phyloP scores from a whole-genome alignment of 495 filamentous ascomycete species.

The Aspergillus funiculosus region DNA sequence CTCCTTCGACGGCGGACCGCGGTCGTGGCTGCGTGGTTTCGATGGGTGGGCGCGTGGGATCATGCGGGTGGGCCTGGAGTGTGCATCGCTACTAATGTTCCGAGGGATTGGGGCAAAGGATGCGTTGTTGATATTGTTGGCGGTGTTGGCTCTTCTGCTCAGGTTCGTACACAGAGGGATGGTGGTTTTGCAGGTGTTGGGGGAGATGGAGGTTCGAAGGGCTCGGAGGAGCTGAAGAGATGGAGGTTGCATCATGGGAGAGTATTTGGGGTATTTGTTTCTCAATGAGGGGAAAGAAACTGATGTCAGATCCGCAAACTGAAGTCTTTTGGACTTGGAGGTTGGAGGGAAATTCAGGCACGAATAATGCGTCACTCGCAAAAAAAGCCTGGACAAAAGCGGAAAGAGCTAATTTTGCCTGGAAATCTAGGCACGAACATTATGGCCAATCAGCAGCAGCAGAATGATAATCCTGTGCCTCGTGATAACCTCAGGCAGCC shows the following conservation, averaged over 20 bases:
- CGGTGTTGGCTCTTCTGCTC: too few relatives aligned
- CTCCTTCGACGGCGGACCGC: constrained; percentile 54
- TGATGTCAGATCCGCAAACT: too few relatives aligned
- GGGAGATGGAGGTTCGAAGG: constrained; percentile 32
- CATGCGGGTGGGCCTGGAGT: constrained; percentile 30
- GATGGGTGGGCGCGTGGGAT: constrained; percentile 36
- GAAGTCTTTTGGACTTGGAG: too few relatives aligned
- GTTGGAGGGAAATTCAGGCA: too few relatives aligned
- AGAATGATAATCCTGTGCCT: too few relatives aligned
- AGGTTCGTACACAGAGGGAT: constrained; percentile 15
- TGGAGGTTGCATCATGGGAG: constrained; percentile 34
- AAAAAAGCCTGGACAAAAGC: too few relatives aligned
- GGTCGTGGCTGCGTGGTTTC: constrained; percentile 45
- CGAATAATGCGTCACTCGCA: too few relatives aligned
- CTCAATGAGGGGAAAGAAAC: too few relatives aligned
- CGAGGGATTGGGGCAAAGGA: constrained; percentile 19
- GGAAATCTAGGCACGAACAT: too few relatives aligned
- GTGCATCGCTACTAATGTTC: constrained; percentile 26
- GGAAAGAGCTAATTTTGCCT: too few relatives aligned
- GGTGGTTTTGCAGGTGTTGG: constrained; percentile 7
- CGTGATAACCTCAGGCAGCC: too few relatives aligned
- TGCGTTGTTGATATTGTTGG: constrained; percentile 1
- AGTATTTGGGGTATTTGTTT: background rate
- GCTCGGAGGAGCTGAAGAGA: constrained; percentile 43
- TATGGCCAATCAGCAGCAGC: too few relatives aligned